A percentile compares a stretch with the other conserved stretches of the same genome.
Evolutionary conservation across 2,329 filamentous ascomycete species (phyloP).

Genomic region (Helicocarpus griseus): DNA sequence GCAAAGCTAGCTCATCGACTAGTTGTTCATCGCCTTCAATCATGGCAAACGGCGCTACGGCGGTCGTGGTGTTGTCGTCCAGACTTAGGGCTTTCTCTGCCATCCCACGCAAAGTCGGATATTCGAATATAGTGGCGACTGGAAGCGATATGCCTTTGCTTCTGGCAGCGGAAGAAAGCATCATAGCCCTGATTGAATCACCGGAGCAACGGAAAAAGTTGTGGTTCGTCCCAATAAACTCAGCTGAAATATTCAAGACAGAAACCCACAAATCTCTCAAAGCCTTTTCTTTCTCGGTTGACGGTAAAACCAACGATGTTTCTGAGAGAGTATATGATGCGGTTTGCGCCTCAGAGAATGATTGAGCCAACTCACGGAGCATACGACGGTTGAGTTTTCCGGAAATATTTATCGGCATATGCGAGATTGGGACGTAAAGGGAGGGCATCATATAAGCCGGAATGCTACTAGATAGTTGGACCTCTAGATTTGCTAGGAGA

Average conservation of each 20-base stretch:
- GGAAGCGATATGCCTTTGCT: background rate
- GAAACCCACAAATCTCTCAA: constrained; percentile 8
- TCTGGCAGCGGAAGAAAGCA: background rate
- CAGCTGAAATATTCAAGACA: constrained; percentile 8
- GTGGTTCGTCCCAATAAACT: constrained; percentile 13
- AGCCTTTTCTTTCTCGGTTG: background rate
- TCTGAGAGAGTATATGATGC: background rate
- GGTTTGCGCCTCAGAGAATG: constrained; percentile 5
- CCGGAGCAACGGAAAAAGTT: constrained; percentile 20
- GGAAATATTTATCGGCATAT: constrained; percentile 22
- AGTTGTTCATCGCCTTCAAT: constrained; percentile 1
- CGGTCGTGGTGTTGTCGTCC: constrained; percentile 6
- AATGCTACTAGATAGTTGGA: constrained; percentile 17
- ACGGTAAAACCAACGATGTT: background rate
- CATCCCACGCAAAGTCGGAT: constrained; percentile 30
- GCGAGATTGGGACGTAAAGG: constrained; percentile 23
- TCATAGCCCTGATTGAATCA: constrained; percentile 13
- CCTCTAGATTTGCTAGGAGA: background rate
- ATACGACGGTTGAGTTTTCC: constrained; percentile 25
- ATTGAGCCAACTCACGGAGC: constrained; percentile 4
- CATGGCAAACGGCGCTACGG: constrained; percentile 6
- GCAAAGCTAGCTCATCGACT: constrained; percentile 11
- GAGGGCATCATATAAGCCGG: constrained; percentile 27
- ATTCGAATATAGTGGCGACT: constrained; percentile 13
- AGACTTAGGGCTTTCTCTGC: constrained; percentile 36